A percentile compares a stretch with the other conserved stretches of the same genome.
phyloP scores from a whole-genome alignment of 2,329 filamentous ascomycete species.

The Ophiostoma piceae region DNA sequence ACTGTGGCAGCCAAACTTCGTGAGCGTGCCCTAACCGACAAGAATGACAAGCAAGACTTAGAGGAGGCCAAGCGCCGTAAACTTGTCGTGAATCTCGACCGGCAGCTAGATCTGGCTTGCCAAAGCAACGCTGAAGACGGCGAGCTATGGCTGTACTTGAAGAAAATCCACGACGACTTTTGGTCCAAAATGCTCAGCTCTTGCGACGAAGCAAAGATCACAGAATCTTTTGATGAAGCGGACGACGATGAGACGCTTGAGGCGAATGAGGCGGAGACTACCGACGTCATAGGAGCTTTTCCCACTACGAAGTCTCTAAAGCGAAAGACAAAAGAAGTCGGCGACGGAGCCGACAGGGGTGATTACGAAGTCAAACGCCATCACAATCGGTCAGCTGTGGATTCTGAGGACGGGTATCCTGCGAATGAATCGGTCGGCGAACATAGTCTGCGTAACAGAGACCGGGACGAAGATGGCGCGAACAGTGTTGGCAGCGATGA shows the following conservation, averaged over 20 bases:
- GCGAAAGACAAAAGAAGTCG: not conserved
- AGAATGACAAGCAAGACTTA: slow-evolving; percentile 32
- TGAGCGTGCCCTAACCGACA: slow-evolving; percentile 48
- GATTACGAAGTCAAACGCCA: not conserved
- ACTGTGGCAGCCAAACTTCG: slow-evolving; percentile 59
- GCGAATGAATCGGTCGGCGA: not conserved
- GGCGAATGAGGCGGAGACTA: not conserved
- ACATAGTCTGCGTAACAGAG: not conserved
- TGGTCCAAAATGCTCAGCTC: slow-evolving; percentile 56
- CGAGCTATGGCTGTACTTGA: slow-evolving; percentile 59
- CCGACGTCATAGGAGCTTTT: not conserved
- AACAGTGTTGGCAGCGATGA: not conserved
- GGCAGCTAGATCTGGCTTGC: slow-evolving; percentile 45
- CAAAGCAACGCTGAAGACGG: slow-evolving; percentile 61
- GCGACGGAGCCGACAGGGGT: not conserved
- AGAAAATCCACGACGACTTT: slow-evolving; percentile 69
- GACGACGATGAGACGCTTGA: no score
- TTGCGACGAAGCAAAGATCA: not conserved
- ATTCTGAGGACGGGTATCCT: not conserved
- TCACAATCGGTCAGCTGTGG: not conserved
- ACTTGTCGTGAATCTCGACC: slow-evolving; percentile 67
- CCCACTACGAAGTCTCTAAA: not conserved
- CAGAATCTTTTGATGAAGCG: not conserved
- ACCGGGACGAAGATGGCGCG: not conserved
- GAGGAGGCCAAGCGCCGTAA: slow-evolving; percentile 54